Evolutionary conservation across 257 asterid species (phyloP), one percentile per base, ranked within the genome.

Genomic region (Przewalskia tangutica): DNA sequence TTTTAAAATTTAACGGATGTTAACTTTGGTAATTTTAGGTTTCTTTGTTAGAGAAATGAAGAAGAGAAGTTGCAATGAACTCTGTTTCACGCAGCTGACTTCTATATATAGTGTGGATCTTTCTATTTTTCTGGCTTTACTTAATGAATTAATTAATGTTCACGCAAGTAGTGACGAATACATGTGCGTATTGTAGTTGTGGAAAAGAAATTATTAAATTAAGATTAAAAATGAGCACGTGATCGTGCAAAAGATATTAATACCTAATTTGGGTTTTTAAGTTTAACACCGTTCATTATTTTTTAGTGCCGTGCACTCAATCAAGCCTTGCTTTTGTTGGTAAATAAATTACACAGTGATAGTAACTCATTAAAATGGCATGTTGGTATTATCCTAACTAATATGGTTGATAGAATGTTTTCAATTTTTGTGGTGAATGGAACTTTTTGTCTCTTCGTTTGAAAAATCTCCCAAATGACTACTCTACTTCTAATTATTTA

Each of bases 191-290:
- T 44, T 20, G 9, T 6, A 20, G 59, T 46, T 71, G 79, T 71
- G 36, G 12, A 18, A 42, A 10, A 9, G 36, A 70, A 18, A 68
- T 17, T n/a, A 10, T 77, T 58, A n/a, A 81, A 83, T 36, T 66
- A 38, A 36, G 7, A 36, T 84, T 77, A 83, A 70, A 88, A 85
- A 83, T 78, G 71, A 84, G 90, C 97, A 93, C 97, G 97, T 91
- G 94, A 80, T 56, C 11, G 70, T 51, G 81, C 14, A 71, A 83
- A 86, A 86, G 82, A 87, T 89, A 86, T 87, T 85, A 85, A 81
- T 7, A 40, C 64, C 76, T 85, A 79, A 86, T 83, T 11, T 6
- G 76, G 83, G 6, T 42, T 3, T 79, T 23, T 62, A 82, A 62
- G 6, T 79, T 23, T 62, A 82, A 62, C 54, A 67, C 79, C 48